phyloP scores from a whole-genome alignment of 2,329 filamentous ascomycete genomes.

The Colletotrichum viniferum region DNA sequence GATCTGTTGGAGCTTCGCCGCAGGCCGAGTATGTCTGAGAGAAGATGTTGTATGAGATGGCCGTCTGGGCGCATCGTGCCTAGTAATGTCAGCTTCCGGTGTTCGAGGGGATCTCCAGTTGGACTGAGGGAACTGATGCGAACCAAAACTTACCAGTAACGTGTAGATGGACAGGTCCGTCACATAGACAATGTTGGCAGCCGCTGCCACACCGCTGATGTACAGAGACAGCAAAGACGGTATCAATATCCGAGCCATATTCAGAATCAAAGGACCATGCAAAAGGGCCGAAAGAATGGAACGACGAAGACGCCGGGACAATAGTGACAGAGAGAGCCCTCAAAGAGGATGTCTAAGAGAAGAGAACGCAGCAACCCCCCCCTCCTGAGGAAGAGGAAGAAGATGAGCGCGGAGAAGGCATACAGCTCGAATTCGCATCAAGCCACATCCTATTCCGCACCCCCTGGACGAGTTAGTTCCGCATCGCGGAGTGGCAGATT shows the following conservation, averaged over 20 bases:
- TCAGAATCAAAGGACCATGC: neutral
- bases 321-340: neutral
- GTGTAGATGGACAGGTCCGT: conserved; percentile 49
- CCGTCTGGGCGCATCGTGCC: conserved; percentile 55
- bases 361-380: neutral
- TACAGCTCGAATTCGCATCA: neutral
- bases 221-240: neutral
- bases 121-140: neutral
- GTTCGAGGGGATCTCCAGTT: neutral
- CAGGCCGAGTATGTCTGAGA: conserved; percentile 47
- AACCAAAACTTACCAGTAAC: conserved; percentile 37
- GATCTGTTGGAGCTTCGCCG: conserved; percentile 43
- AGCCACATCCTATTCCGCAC: neutral
- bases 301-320: neutral
- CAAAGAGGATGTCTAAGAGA: neutral
- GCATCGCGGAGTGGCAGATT: neutral
- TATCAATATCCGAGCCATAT: neutral
- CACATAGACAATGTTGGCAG: conserved; percentile 42
- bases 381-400: neutral
- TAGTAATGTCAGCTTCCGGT: conserved; percentile 25
- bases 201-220: neutral
- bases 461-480: neutral
- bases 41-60: conserved; percentile 48
- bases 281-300: neutral
- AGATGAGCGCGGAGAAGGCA: neutral